Conservation (phyloP, 768 basidiomycete genomes). For the Crassisporium funariophilum region DNA sequence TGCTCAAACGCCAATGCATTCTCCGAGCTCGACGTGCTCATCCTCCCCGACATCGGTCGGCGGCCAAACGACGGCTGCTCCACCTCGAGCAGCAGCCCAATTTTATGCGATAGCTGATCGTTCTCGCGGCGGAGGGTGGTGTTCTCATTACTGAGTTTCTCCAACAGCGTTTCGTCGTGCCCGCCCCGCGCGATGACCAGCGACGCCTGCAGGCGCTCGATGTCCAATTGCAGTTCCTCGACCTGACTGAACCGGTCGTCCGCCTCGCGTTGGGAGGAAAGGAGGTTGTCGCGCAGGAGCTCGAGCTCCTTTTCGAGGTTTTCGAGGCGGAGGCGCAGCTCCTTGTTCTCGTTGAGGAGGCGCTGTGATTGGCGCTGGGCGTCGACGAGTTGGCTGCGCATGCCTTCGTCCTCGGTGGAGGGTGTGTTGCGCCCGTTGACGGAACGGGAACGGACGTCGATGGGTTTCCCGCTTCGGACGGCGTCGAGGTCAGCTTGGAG, state of each 20-base stretch:
- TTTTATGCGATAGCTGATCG: conserved; percentile 89
- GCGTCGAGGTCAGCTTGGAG: conserved; percentile 86
- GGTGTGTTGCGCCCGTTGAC: conserved; percentile 81
- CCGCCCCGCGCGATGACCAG: conserved; percentile 75
- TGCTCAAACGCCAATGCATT: conserved; percentile 76
- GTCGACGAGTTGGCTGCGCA: conserved; percentile 75
- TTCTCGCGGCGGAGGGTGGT: conserved; percentile 79
- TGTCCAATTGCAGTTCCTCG: conserved; percentile 79
- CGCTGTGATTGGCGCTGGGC: conserved; percentile 77
- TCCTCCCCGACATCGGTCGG: conserved; percentile 63
- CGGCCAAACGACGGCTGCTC: conserved; percentile 75
- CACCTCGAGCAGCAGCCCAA: conserved; percentile 84
- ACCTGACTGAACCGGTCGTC: conserved; percentile 76
- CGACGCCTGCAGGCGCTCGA: conserved; percentile 74
- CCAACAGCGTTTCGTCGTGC: conserved; percentile 73
- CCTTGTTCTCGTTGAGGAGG: conserved; percentile 73
- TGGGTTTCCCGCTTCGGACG: conserved; percentile 59
- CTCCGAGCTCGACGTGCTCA: conserved; percentile 82
- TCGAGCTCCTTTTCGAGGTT: conserved; percentile 76
- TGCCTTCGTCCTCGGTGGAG: conserved; percentile 72
- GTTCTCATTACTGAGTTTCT: conserved; percentile 85
- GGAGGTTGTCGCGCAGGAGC: conserved; percentile 65
- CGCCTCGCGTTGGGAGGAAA: conserved; percentile 74
- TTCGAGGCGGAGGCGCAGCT: conserved; percentile 72
- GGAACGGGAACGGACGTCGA: conserved; percentile 40